Conservation (phyloP, 2,329 filamentous ascomycete genomes). For the Colletotrichum sp. region DNA sequence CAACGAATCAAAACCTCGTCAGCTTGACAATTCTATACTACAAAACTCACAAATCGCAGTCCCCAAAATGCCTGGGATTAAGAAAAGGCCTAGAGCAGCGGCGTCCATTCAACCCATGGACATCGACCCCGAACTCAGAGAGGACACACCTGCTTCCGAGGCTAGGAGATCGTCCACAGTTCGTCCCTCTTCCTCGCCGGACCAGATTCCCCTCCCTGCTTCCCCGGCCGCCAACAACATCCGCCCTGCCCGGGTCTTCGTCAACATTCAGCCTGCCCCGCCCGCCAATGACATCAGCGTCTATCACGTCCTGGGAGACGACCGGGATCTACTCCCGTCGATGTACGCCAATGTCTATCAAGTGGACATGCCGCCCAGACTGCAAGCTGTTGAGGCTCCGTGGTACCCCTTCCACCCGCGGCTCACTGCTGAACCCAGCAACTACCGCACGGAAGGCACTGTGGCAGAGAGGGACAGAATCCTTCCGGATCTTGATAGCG, state of each 20-base stretch:
- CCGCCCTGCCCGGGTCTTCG: not conserved
- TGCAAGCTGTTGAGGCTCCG: not conserved
- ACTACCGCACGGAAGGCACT: not conserved
- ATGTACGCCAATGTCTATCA: not conserved
- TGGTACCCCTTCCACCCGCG: not conserved
- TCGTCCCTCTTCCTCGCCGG: not conserved
- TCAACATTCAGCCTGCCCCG: not conserved
- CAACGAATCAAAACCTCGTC: not conserved
- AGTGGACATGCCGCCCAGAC: not conserved
- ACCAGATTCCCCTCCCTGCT: not conserved
- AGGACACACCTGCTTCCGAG: not conserved
- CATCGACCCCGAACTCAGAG: not conserved
- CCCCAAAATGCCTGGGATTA: not conserved
- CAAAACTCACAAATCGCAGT: not conserved
- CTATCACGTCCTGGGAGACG: not conserved
- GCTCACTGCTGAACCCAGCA: not conserved
- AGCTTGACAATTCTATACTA: not conserved
- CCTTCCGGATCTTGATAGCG: not conserved
- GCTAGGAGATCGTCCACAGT: not conserved
- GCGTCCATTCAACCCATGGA: not conserved
- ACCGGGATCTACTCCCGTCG: not conserved
- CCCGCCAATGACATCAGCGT: not conserved
- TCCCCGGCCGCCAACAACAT: not conserved
- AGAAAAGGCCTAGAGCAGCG: not conserved
- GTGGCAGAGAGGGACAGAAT: not conserved